Base-by-base conservation (phyloP, 2,329 filamentous ascomycete species). In the Aureobasidium uvarum region DNA sequence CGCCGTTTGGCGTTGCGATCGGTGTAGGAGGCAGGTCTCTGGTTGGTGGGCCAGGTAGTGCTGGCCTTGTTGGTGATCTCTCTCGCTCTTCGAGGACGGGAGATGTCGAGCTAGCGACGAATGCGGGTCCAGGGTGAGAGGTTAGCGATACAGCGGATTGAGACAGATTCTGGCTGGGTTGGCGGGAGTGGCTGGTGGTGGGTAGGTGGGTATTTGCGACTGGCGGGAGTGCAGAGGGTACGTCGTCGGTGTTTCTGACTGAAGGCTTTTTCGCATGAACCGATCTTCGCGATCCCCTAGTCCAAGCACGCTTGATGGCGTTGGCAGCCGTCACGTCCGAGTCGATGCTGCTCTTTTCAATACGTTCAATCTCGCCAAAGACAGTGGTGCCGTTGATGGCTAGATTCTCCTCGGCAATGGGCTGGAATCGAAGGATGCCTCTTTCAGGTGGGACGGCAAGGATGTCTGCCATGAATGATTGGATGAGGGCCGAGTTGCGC, bases 401-500 rank as follows among this genome's bases (percentile, higher is more conserved):
- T 18, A 91, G 77, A 68, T 89, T 89, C 65, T 91, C 88, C 71
- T 94, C 90, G 0, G 83, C 75, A 5, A 91, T 84, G 0, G 88
- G 79, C 7, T 86, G 77, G 71, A 94, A 96, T 39, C 87, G 86
- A 65, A 96, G 77, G 39, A 92, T 82, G 1, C 92, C 92, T 45
- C 91, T 84, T 0, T 85, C 80, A 0, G 87, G 76, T 0, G 81
- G 72, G 2, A 96, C 90, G 1, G 85, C 84, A 0, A 96, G 80
- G 0, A 86, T 81, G 28, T 91, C 88, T 16, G 86, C 82, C 75
- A 96, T 84, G 74, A 90, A 88, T n/a, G 81, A 82, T 73, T 95
- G 90, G 3, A 96, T 84, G 20, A 96, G 78, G n/a, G 84, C 82
- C 0, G 91, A 86, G 75, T 94, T 95, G 68, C 91, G 86, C 74